Evolutionary conservation across 345 rosid genomes (phyloP), one percentile per base, ranked within the genome.

Genomic region (Linum trigynum): DNA sequence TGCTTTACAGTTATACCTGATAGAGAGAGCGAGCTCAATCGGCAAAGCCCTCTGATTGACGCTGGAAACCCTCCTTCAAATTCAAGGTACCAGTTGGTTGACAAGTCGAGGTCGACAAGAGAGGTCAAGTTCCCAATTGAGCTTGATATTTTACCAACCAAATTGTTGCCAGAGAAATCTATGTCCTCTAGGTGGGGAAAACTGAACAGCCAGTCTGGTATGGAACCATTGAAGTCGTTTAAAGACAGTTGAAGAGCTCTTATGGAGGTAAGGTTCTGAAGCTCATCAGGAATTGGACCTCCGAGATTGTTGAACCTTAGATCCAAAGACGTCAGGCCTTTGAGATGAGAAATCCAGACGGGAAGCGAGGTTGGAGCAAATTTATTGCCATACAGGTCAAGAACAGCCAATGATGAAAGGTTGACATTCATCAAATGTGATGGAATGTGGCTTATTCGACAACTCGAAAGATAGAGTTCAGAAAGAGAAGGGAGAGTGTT

Each of bases 401-500:
- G 78, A 5, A 61, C 0, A 0, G 11, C 17, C 39, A 80, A 73
- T 12, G 75, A 72, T 1, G 77, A 56, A 4, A 74, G 64, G 39
- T 76, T 74, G 3, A 50, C 43, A 60, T 17, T 0, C 4, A 41
- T 3, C 9, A 17, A 10, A 1, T 23, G 32, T 23, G 51, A 15
- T 41, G 69, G 48, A 42, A 68, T 68, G 2, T 35, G 60, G 17
- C 37, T 36, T 10, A 57, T 17, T n/a, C 37, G 0, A 17, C 72
- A 71, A 17, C 2, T 0, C 1, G 65, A 55, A 62, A 76, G 17
- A 12, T 16, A 50, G 17, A 76, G 39, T 32, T 57, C 59, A 48
- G 3, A 5, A 5, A 80, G 42, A 5, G 66, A 72, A 64, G 71
- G 77, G 12, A 76, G 74, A 1, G 38, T 6, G 60, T 64, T 71